Conservation (phyloP, 352 stramenopile genomes). For the Phytophthora hybrid region DNA sequence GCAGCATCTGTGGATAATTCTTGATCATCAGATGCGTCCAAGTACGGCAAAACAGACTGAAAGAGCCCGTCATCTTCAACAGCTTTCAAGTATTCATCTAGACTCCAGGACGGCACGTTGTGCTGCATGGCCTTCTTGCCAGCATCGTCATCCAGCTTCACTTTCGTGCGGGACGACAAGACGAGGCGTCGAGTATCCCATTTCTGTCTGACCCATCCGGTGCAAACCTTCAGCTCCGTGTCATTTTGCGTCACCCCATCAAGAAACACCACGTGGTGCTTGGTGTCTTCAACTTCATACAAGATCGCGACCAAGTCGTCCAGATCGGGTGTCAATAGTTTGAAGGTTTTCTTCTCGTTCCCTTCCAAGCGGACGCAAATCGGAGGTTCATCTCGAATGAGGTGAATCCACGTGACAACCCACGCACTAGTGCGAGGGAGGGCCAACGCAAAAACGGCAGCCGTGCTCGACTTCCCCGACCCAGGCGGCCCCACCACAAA, state of each 20-base stretch:
- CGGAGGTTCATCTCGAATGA: background rate
- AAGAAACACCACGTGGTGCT: conserved; percentile 18
- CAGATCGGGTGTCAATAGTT: too few species aligned
- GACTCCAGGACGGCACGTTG: background rate
- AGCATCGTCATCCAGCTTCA: background rate
- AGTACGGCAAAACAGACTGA: background rate
- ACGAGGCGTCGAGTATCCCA: background rate
- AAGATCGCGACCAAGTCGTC: background rate
- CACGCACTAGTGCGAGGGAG: background rate
- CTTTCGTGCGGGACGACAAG: background rate
- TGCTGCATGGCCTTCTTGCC: too few species aligned
- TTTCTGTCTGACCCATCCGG: background rate
- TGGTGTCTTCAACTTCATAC: conserved; percentile 2
- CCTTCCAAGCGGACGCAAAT: conserved; percentile 17
- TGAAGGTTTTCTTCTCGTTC: conserved; percentile 9
- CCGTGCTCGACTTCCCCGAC: conserved; percentile 10
- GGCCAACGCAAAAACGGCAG: conserved; percentile 22
- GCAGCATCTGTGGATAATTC: background rate
- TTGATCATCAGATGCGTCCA: background rate
- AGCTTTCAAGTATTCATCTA: background rate
- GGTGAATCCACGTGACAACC: conserved; percentile 20
- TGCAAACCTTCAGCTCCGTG: background rate
- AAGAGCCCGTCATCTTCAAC: background rate
- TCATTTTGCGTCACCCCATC: background rate
- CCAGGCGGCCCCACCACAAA: conserved; percentile 11